A percentile compares a stretch with the other conserved stretches of the same genome.
Conservation (phyloP, 805 yeast species). For the Pichia nanzhaoensis region DNA sequence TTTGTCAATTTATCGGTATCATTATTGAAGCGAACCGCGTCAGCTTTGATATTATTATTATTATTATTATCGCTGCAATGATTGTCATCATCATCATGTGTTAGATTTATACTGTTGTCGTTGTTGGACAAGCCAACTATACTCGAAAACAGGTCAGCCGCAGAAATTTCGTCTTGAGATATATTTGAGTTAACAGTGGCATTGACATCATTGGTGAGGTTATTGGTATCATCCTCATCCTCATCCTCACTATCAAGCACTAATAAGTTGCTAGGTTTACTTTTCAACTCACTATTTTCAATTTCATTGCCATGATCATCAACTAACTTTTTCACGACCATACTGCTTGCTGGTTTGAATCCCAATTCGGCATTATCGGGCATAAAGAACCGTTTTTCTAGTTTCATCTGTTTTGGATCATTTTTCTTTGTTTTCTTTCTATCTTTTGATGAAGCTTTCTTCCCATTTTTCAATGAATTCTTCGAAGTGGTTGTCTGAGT, state of each 20-base stretch:
- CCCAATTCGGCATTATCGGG: constrained; percentile 68
- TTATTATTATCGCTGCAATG: not conserved
- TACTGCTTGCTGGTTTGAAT: constrained; percentile 43
- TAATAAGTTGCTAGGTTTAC: not conserved
- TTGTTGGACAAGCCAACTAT: not conserved
- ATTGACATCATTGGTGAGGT: constrained; percentile 3
- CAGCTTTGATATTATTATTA: too few relatives aligned
- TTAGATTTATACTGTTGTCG: constrained; percentile 1
- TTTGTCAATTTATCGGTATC: not conserved
- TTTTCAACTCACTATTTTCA: not conserved
- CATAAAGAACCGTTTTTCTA: constrained; percentile 53
- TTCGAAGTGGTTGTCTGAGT: constrained; percentile 48
- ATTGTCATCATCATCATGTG: constrained; percentile 3
- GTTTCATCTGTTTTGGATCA: constrained; percentile 14
- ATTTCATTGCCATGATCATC: constrained; percentile 1
- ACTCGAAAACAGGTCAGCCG: not conserved
- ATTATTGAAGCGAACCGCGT: too few relatives aligned
- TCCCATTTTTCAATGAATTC: not conserved
- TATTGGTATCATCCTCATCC: constrained; percentile 4
- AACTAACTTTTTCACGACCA: not conserved
- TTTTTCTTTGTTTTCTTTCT: constrained; percentile 7
- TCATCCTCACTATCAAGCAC: constrained; percentile 8
- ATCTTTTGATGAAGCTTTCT: constrained; percentile 5
- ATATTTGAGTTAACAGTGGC: not conserved
- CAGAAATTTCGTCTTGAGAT: constrained; percentile 1